These are phyloP conservation scores for Metschnikowia reukaufii DNA, from an alignment of 805 yeast genomes.

Conservation along the genomic window DNA sequence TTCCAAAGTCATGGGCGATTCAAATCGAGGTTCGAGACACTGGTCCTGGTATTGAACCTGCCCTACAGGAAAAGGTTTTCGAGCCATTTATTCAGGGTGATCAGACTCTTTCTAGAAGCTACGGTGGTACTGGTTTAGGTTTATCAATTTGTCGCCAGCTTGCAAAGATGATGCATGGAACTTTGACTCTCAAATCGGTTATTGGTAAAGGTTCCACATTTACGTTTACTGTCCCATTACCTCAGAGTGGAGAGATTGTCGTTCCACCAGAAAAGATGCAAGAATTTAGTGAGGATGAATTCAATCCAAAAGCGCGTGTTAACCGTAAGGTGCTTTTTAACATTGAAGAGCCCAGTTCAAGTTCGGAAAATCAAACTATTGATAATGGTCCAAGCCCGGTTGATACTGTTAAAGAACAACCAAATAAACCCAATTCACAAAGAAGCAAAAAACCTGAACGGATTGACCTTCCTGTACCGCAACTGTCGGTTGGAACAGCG, in stretches of 20 bases:
- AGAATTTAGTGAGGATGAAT: slow-evolving; percentile 63
- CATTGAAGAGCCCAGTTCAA: slow-evolving; percentile 11
- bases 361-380: not conserved
- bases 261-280: slow-evolving; percentile 38
- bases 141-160: slow-evolving; percentile 85
- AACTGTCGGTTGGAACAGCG: slow-evolving; percentile 18
- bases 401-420: not conserved
- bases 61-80: slow-evolving; percentile 78
- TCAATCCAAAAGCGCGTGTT: slow-evolving; percentile 53
- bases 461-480: slow-evolving; percentile 7
- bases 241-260: slow-evolving; percentile 58
- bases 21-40: slow-evolving; percentile 81
- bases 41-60: slow-evolving; percentile 91
- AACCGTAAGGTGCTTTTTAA: slow-evolving; percentile 52
- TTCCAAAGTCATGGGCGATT: slow-evolving; percentile 53
- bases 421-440: not conserved
- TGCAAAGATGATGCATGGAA: slow-evolving; percentile 88
- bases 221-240: slow-evolving; percentile 73
- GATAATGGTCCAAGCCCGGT: not conserved
- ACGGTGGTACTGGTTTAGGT: slow-evolving; percentile 97
- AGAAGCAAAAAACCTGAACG: slow-evolving; percentile 1
- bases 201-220: slow-evolving; percentile 86
- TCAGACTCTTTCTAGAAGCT: slow-evolving; percentile 83
- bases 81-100: slow-evolving; percentile 98
- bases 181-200: slow-evolving; percentile 67